Percentiles rank a stretch among this genome's conserved stretches.
phyloP scores from a whole-genome alignment of 1,284 basidiomycete genomes.

The Cryptococcus sp. region DNA sequence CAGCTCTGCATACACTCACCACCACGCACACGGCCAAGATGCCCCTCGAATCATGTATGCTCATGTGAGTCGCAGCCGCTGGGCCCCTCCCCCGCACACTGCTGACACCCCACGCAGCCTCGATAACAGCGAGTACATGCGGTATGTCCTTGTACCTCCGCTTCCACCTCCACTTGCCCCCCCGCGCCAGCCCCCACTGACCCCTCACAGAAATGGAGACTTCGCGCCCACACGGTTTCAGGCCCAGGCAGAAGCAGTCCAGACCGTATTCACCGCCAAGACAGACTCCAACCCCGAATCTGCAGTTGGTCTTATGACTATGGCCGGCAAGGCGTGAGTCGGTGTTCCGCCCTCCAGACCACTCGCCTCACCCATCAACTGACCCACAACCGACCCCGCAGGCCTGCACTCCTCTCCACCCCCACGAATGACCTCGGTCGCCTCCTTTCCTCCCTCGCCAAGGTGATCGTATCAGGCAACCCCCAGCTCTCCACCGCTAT shows the following conservation, averaged over 20 bases:
- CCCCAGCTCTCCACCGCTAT: constrained; percentile 86
- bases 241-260: constrained; percentile 89
- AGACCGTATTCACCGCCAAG: constrained; percentile 87
- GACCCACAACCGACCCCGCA: constrained; percentile 50
- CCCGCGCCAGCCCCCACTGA: background rate
- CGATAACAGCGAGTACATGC: constrained; percentile 93
- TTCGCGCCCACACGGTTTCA: constrained; percentile 83
- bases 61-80: constrained; percentile 52
- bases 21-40: constrained; percentile 54
- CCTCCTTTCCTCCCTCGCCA: constrained; percentile 76
- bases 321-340: constrained; percentile 86
- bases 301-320: constrained; percentile 95
- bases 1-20: background rate
- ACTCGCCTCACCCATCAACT: background rate
- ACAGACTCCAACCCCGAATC: constrained; percentile 95
- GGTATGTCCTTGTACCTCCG: constrained; percentile 42
- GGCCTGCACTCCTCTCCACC: constrained; percentile 91
- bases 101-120: constrained; percentile 54
- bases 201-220: constrained; percentile 69
- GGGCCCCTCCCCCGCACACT: background rate
- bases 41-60: constrained; percentile 91
- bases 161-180: background rate
- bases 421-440: constrained; percentile 94
- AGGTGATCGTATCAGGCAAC: constrained; percentile 68
- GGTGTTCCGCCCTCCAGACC: background rate